Evolutionary conservation across 208 protist genomes (phyloP), one percentile per base, ranked within the genome.

Genomic region (Leishmania martiniquensis): DNA sequence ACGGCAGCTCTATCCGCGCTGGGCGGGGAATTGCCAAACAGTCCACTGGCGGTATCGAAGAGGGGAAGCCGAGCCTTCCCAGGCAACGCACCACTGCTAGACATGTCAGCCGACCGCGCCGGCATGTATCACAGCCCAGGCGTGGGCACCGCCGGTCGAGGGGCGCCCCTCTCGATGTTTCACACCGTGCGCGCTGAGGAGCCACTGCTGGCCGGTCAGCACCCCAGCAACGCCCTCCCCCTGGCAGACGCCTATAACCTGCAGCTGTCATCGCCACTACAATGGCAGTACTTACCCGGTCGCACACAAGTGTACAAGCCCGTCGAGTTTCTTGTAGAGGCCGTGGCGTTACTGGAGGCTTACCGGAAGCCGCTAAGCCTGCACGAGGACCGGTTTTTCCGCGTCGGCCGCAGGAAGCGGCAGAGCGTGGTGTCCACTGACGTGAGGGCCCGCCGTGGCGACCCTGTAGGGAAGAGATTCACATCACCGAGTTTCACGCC

Each of bases 341-440:
- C 79, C 37, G 74, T 76, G 57, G 59, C 57, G 62, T 52, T 78
- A 67, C 69, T 83, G 12, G 79, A 83, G 74, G 73, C 74, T 55
- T 72, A 79, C 59, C 73, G 74, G 51, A 79, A 79, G 74, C 79
- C 74, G 22, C 67, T 72, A 7, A 63, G 70, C 29, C 71, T 55
- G 55, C 75, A 57, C 49, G 54, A 72, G n/a, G 55, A 44, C n/a
- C 4, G 57, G 15, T 5, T 9, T 7, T 25, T 6, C 7, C 72
- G 74, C n/a, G 59, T 3, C 47, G 44, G n/a, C 57, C 72, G 72
- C 39, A 65, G 32, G 55, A 76, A 67, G 72, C 42, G 59, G n/a
- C 54, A 65, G 4, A 66, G 72, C 15, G 9, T 45, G 49, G 1
- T 29, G 2, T 20, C 39, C 39, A n/a, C 6, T 22, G 42, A 75